Evolutionary conservation across 768 basidiomycete genomes (phyloP), one percentile per base, ranked within the genome.

Genomic region (Boletus fagicola): DNA sequence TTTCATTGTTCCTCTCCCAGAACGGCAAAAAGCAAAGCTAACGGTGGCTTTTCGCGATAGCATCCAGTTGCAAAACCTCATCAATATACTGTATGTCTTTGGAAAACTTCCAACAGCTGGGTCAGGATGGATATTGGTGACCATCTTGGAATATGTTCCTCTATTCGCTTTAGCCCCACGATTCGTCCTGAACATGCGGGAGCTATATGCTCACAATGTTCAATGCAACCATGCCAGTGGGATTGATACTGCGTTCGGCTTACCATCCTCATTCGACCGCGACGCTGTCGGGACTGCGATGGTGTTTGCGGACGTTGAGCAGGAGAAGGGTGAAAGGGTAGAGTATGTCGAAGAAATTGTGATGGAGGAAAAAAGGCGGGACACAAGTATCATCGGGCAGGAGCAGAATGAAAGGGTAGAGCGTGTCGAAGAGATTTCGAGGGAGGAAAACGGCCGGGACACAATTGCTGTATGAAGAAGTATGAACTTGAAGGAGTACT

Each of bases 151-250:
- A 43, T 43, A 0, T 15, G 22, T 43, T 43, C 42, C 42, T 13
- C 13, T 43, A 8, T 22, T 43, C 6, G 11, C 22, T 24, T 3
- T 59, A 1, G 2, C 35, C 22, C 57, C 52, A 0, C 60, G 58
- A 36, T 56, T 61, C 35, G 42, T 61, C 26, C 7, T 61, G 26
- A 54, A 16, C 40, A 15, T 62, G 10, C 54, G 61, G 31, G 51
- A 46, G 18, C 26, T 60, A 31, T 55, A 51, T 7, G 53, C 52
- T 9, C 57, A 26, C 11, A 31, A 51, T 6, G 11, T 42, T 16
- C 47, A 2, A 7, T 9, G 30, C 2, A 33, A 26, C 33, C 5
- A 7, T 18, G n/a, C 10, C 9, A 18, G 4, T 28, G 46, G 51
- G 7, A 45, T 62, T 24, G 54, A 59, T 38, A 39, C 22, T 11